These are phyloP conservation scores for Mycothermus thermophilus DNA, from an alignment of 495 filamentous ascomycete genomes.

Conservation along the genomic window DNA sequence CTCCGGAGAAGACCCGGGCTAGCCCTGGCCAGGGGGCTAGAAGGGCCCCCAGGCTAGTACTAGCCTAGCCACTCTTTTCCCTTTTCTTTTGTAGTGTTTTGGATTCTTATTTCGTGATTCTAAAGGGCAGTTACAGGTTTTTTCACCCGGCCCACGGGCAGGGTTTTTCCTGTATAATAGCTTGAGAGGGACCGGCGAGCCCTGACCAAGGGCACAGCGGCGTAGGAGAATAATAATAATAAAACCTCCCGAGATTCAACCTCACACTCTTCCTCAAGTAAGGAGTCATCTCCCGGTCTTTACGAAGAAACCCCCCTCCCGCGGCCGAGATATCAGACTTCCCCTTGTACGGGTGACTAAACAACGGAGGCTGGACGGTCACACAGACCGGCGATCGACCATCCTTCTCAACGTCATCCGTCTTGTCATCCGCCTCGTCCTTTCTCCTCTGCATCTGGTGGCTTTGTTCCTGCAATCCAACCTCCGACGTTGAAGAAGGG, in stretches of 20 bases:
- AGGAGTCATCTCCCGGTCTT: constrained; percentile 28
- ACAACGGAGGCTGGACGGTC: constrained; percentile 34
- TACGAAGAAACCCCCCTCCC: constrained; percentile 30
- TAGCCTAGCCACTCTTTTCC: too few relatives aligned
- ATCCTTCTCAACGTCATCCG: neutral
- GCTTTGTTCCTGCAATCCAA: neutral
- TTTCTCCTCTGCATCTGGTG: neutral
- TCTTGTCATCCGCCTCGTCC: neutral
- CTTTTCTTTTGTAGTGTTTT: too few relatives aligned
- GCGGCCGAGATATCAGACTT: constrained; percentile 31
- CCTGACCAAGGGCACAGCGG: too few relatives aligned
- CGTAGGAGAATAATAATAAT: too few relatives aligned
- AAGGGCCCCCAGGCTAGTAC: too few relatives aligned
- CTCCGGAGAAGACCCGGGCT: too few relatives aligned
- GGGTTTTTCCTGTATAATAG: too few relatives aligned
- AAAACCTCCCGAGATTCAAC: constrained; percentile 28
- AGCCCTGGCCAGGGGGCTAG: too few relatives aligned
- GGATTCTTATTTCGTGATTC: too few relatives aligned
- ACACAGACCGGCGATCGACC: constrained; percentile 25
- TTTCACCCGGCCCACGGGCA: too few relatives aligned
- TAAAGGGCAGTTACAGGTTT: too few relatives aligned
- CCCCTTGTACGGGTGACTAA: constrained; percentile 31
- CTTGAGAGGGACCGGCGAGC: too few relatives aligned
- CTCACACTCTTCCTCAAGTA: constrained; percentile 33
- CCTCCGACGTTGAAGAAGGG: neutral